A percentile compares a stretch with the other conserved stretches of the same genome.
These are phyloP conservation scores for Kodamaea restingae DNA, from an alignment of 805 yeast species.

Conservation along the genomic window DNA sequence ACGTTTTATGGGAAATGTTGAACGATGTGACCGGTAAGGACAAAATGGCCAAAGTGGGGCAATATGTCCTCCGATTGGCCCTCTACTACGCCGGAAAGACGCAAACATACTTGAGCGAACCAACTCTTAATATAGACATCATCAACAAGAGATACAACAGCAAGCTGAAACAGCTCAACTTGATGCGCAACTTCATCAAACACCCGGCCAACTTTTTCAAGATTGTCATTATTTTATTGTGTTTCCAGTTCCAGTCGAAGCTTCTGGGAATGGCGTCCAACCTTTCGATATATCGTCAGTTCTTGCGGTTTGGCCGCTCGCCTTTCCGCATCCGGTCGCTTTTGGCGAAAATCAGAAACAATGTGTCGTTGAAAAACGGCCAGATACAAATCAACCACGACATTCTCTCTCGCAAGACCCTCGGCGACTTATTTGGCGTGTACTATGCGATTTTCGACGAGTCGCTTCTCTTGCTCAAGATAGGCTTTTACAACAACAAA, in stretches of 20 bases:
- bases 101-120: conserved; percentile 31
- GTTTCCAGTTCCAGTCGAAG: conserved; percentile 38
- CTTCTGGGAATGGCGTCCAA: conserved; percentile 44
- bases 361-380: conserved; percentile 11
- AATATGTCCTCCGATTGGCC: conserved; percentile 54
- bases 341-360: conserved; percentile 23
- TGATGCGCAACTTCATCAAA: conserved; percentile 31
- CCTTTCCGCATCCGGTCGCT: conserved; percentile 52
- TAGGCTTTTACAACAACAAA: conserved; percentile 37
- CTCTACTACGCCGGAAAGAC: conserved; percentile 44
- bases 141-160: conserved; percentile 31
- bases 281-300: conserved; percentile 58
- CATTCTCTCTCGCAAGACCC: conserved; percentile 39
- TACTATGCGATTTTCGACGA: conserved; percentile 70
- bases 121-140: conserved; percentile 25
- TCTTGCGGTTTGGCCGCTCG: conserved; percentile 65
- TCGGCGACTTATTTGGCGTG: conserved; percentile 51
- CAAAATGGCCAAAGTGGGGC: conserved; percentile 60
- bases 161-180: conserved; percentile 28
- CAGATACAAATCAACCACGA: conserved; percentile 13
- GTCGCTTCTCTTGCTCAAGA: conserved; percentile 50
- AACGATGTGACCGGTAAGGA: conserved; percentile 66
- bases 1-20: conserved; percentile 49
- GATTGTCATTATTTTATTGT: conserved; percentile 30
- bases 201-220: conserved; percentile 37